Percentiles rank a stretch among this genome's conserved stretches.
phyloP scores from a whole-genome alignment of 2,329 filamentous ascomycete species.

The Pezicula carpinea region DNA sequence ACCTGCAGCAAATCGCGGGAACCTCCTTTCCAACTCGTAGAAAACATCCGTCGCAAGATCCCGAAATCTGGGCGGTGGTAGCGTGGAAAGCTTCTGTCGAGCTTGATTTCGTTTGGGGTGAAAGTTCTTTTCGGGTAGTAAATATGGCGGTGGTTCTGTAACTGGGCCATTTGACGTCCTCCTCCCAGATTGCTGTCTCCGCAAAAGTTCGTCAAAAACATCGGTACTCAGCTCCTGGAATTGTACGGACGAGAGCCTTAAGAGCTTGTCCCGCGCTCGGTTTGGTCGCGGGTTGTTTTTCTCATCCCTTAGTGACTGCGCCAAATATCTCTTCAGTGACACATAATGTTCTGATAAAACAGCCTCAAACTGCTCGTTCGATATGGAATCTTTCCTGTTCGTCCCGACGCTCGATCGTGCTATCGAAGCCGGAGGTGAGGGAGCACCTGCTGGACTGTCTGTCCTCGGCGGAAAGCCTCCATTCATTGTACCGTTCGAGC shows the following conservation, averaged over 20 bases:
- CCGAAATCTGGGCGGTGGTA: constrained; percentile 80
- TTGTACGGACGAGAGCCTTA: constrained; percentile 84
- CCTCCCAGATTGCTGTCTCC: constrained; percentile 68
- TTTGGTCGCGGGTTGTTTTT: constrained; percentile 72
- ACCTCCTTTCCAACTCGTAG: constrained; percentile 86
- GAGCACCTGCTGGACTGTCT: constrained; percentile 51
- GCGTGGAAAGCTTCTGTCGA: constrained; percentile 87
- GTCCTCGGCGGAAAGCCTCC: constrained; percentile 46
- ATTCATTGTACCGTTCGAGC: constrained; percentile 57
- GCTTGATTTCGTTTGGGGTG: constrained; percentile 97
- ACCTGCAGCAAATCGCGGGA: constrained; percentile 70
- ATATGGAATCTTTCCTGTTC: constrained; percentile 55
- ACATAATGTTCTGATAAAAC: constrained; percentile 77
- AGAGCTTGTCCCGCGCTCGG: constrained; percentile 88
- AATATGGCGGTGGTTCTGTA: constrained; percentile 59
- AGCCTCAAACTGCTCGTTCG: constrained; percentile 59
- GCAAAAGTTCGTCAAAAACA: constrained; percentile 90
- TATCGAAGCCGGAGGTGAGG: constrained; percentile 86
- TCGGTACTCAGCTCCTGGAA: constrained; percentile 98
- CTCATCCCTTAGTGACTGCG: constrained; percentile 66
- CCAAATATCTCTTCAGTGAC: constrained; percentile 64
- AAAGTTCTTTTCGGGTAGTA: constrained; percentile 82
- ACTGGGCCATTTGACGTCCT: constrained; percentile 47
- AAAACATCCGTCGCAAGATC: constrained; percentile 95
- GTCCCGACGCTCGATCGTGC: constrained; percentile 81